Evolutionary conservation across 2,329 filamentous ascomycete species (phyloP).

Genomic region (Penicillium sp.): DNA sequence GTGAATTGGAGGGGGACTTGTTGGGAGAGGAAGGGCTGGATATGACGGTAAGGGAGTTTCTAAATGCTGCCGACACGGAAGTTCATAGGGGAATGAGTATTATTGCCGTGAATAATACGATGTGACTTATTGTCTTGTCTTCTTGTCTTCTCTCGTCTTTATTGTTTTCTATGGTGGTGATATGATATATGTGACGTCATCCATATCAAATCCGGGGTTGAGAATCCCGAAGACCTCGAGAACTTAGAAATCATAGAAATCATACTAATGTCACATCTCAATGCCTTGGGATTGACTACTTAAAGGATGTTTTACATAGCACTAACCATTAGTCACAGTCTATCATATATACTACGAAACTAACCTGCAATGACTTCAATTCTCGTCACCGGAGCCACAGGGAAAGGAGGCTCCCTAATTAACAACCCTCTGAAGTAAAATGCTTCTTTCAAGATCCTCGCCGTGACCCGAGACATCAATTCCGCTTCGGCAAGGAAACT

Average conservation of each 20-base stretch:
- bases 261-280: neutral
- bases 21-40: constrained; percentile 18
- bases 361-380: constrained; percentile 16
- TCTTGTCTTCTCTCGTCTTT: neutral
- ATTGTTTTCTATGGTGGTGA: neutral
- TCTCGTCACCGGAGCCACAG: constrained; percentile 42
- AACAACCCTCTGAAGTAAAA: constrained; percentile 27
- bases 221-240: neutral
- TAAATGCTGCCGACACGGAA: constrained; percentile 12
- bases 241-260: neutral
- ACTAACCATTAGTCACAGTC: neutral
- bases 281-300: neutral
- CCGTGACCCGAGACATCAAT: constrained; percentile 57
- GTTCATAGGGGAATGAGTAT: constrained; percentile 21
- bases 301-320: neutral
- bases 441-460: constrained; percentile 51
- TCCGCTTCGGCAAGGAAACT: constrained; percentile 46
- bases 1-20: constrained; percentile 30
- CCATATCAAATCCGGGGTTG: neutral
- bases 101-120: constrained; percentile 13
- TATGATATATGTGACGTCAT: neutral
- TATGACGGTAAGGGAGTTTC: constrained; percentile 17
- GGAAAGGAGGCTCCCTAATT: constrained; percentile 41
- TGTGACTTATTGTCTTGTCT: neutral
- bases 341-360: neutral